Base-by-base conservation (phyloP, 441 rosid genomes). In the Populus hybrid region DNA sequence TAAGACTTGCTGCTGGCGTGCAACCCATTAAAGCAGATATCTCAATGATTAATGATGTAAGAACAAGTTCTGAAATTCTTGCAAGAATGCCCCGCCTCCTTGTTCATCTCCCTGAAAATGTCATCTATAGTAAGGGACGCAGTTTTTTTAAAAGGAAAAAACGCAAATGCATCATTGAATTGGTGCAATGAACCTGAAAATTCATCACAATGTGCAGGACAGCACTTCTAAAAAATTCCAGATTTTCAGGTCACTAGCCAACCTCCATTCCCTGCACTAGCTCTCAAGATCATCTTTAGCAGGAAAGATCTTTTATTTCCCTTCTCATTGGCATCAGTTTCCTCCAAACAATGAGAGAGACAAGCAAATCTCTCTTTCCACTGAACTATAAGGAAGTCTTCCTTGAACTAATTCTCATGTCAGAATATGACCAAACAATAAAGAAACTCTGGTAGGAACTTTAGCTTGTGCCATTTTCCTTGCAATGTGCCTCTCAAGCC, bases 1-100 rank as follows among this genome's bases (percentile, higher is more conserved):
- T 94, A 81, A 78, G 78, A 82, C 81, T 94, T 82, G 95, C 95
- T 82, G 97, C 99, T 79, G 90, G 83, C 78, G 87, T 87, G 78
- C 99, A 96, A 79, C 95, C 95, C 34, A 75, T 89, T 75, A 81
- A 86, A 75, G 95, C 92, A 50, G 92, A 91, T 67, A 83, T 84
- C 70, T 78, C 65, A 75, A 86, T 82, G 69, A 78, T 93, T 83
- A 88, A 86, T 80, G 94, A 94, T 84, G 99, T 94, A 87, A 91
- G 97, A 83, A 81, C 73, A n/a, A 69, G 73, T 64, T 73, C 72
- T 14, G 67, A 30, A 73, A 63, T 21, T 63, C 28, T 8, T 63
- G 67, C 10, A n/a, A 63, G 28, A n/a, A n/a, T 63, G 11, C 3
- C 14, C 67, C 26, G 14, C 67, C 67, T 63, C 67, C 26, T 7